Percentiles rank a stretch among this genome's conserved stretches.
Evolutionary conservation across 805 yeast species (phyloP).

Genomic region (Kodamaea hsintzibuensis): DNA sequence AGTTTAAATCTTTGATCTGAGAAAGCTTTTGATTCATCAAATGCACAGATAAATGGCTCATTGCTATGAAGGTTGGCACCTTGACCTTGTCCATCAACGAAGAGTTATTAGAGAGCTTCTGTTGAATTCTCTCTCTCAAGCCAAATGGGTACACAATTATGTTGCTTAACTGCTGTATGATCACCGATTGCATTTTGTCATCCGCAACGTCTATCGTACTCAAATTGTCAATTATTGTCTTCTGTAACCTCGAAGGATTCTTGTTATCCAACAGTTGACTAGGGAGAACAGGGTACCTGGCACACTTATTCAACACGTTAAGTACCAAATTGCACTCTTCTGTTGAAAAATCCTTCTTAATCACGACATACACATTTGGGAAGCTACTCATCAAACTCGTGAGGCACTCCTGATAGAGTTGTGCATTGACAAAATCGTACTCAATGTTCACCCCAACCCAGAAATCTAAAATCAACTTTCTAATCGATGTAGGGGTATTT

Average conservation of each 20-base stretch:
- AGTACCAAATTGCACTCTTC: conserved; percentile 52
- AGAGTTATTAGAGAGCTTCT: conserved; percentile 45
- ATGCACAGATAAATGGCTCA: conserved; percentile 50
- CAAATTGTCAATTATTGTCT: conserved; percentile 53
- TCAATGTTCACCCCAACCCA: conserved; percentile 48
- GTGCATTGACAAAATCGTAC: conserved; percentile 40
- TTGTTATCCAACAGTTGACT: conserved; percentile 52
- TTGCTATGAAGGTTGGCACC: conserved; percentile 65
- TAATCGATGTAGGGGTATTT: conserved; percentile 18
- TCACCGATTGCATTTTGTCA: conserved; percentile 37
- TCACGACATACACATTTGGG: conserved; percentile 45
- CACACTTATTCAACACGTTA: conserved; percentile 60
- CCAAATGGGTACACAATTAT: conserved; percentile 62
- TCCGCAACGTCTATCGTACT: conserved; percentile 30
- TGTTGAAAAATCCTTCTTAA: conserved; percentile 28
- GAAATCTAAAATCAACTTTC: conserved; percentile 47
- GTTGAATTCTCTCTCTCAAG: conserved; percentile 55
- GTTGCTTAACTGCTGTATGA: conserved; percentile 55
- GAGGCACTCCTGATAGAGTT: conserved; percentile 59
- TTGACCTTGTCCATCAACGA: conserved; percentile 33
- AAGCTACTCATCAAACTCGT: conserved; percentile 57
- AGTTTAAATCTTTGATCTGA: conserved; percentile 25
- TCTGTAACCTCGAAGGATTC: conserved; percentile 62
- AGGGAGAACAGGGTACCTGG: conserved; percentile 73
- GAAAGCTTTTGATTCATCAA: conserved; percentile 41